Conservation (phyloP, 352 stramenopile species). For the Phytopythium kandeliae region DNA sequence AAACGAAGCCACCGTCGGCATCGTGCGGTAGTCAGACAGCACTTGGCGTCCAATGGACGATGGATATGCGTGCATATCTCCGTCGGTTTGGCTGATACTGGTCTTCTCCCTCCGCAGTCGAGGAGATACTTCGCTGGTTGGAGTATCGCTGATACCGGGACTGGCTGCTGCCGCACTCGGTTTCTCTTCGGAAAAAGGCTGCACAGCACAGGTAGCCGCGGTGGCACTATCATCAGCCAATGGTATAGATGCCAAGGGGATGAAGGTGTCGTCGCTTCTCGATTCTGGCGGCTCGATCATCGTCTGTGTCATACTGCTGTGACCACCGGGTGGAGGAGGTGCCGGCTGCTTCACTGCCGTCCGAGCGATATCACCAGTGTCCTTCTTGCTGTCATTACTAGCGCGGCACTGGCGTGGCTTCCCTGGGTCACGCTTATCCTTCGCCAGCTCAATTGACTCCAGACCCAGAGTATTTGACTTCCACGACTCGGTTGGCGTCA, state of each 20-base stretch:
- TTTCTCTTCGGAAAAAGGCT: not conserved
- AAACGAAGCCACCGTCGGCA: constrained; percentile 57
- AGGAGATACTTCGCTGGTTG: not conserved
- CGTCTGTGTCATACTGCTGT: no score
- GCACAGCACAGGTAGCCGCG: no score
- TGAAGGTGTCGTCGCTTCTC: not conserved
- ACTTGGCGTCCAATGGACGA: constrained; percentile 65
- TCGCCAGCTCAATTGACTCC: not conserved
- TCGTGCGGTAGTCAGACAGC: constrained; percentile 63
- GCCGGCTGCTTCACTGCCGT: not conserved
- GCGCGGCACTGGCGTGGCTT: not conserved
- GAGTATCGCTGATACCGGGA: not conserved
- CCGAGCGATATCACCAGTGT: not conserved
- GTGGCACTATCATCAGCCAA: no score
- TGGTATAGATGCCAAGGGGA: no score
- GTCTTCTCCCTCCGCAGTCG: not conserved
- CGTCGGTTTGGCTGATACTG: not conserved
- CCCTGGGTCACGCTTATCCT: not conserved
- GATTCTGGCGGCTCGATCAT: not conserved
- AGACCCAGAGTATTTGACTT: not conserved
- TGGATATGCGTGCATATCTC: not conserved
- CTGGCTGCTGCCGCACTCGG: not conserved
- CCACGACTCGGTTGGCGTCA: constrained; percentile 3
- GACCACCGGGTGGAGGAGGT: no score
- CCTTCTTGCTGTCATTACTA: not conserved